Evolutionary conservation across 371 early-diverging fungal species (phyloP), one percentile per base, ranked within the genome.

Genomic region (Apophysomyces ossiformis): DNA sequence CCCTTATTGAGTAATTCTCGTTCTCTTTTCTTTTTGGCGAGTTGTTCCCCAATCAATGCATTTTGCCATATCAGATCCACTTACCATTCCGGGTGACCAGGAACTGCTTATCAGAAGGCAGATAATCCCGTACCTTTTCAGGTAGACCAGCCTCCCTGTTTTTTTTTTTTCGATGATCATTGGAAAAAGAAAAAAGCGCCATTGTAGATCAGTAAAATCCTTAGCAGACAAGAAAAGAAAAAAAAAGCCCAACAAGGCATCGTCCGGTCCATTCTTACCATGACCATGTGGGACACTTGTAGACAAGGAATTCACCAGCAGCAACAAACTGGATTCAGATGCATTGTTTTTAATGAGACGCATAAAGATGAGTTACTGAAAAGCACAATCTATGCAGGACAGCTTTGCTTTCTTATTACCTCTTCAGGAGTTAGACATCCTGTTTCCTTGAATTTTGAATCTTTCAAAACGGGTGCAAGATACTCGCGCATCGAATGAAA

Each of bases 231-330:
- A 26, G 46, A 50, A 39, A 6, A 56, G 57, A 15, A 11, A 43
- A 26, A 46, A 13, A 21, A 9, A 65, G 32, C 32, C 32, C 32
- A 26, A 2, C 32, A 26, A 26, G 32, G 32, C 32, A 26, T 2
- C 32, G 32, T 26, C 2, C 2, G 3, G 32, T 3, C 32, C 32
- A 26, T 26, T 26, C 78, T 70, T 85, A 91, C 94, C 98, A 99
- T 57, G 87, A 82, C 99, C 99, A 99, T n/a, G 98, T 97, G 11
- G 97, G 98, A 75, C 97, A 98, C 81, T 97, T 98, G 86, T 89
- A 96, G 12, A 96, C 96, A 41, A 99, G 86, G 71, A 94, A 97
- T 74, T 99, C 99, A 32, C 99, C 99, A 7, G 98, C 97, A 35
- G 92, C 92, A 61, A 96, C 91, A 84, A 97, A 99, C 92, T 26